phyloP scores from a whole-genome alignment of 371 early-diverging fungal genomes.

The Catenaria anguillulae region DNA sequence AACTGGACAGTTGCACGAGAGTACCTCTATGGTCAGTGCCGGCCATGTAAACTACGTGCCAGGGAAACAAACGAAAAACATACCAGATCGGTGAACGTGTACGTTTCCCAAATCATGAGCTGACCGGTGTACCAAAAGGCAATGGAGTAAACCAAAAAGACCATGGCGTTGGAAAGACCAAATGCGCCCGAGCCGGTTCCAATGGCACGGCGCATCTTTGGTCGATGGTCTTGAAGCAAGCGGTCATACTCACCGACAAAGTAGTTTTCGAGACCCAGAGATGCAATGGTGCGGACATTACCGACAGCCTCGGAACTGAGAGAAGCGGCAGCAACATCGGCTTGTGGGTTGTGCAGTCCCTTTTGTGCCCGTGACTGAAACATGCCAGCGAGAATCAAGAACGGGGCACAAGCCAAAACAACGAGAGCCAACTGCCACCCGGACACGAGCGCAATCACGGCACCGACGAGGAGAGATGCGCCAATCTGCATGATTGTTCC shows the following conservation, averaged over 20 bases:
- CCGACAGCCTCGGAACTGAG: constrained; percentile 70
- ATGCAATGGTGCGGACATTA: constrained; percentile 72
- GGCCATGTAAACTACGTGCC: too few species aligned
- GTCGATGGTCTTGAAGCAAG: constrained; percentile 46
- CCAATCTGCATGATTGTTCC: constrained; percentile 4
- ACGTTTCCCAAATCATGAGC: background rate
- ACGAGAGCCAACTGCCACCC: constrained; percentile 45
- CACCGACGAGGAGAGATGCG: background rate
- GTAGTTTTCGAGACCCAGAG: constrained; percentile 54
- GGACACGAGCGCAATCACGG: constrained; percentile 24
- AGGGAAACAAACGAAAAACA: background rate
- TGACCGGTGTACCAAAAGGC: background rate
- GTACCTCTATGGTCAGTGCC: too few species aligned
- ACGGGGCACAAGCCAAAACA: constrained; percentile 18
- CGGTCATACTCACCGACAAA: constrained; percentile 42
- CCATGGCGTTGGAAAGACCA: constrained; percentile 46
- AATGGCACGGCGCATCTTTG: constrained; percentile 37
- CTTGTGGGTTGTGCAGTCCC: constrained; percentile 33
- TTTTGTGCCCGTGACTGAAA: background rate
- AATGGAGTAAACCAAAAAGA: constrained; percentile 23
- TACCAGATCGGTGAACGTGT: constrained; percentile 6
- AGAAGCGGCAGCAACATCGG: constrained; percentile 51
- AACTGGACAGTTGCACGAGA: too few species aligned
- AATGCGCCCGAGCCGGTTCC: constrained; percentile 40
- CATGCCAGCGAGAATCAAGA: background rate